Evolutionary conservation across 2,329 filamentous ascomycete genomes (phyloP).

Genomic region (Biscogniauxia mediterranea): DNA sequence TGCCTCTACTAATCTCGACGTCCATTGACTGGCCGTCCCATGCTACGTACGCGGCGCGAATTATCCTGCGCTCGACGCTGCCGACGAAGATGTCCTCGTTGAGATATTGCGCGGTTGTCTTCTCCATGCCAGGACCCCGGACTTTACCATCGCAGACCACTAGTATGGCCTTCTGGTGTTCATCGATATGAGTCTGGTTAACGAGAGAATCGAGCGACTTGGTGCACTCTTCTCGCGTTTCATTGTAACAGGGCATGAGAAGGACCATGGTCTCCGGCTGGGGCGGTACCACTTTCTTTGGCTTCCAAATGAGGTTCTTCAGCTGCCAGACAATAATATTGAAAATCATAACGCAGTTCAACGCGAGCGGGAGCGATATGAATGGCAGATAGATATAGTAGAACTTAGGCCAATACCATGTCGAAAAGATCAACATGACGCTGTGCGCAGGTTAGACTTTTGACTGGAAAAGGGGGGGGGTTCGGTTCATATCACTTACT

Average conservation of each 20-base stretch:
- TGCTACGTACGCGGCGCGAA: conserved; percentile 45
- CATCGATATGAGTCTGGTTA: conserved; percentile 40
- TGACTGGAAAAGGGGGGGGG: not conserved
- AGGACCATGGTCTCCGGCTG: conserved; percentile 44
- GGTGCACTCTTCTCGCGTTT: conserved; percentile 43
- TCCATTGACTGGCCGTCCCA: conserved; percentile 47
- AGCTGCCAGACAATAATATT: conserved; percentile 35
- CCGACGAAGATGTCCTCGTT: conserved; percentile 44
- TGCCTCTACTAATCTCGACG: conserved; percentile 42
- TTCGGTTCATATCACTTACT: conserved; percentile 11
- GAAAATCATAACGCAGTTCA: conserved; percentile 43
- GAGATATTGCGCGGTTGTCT: conserved; percentile 48
- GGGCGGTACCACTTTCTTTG: conserved; percentile 28
- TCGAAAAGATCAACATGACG: conserved; percentile 30
- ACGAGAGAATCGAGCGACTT: conserved; percentile 46
- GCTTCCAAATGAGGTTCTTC: conserved; percentile 31
- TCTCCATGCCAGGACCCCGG: conserved; percentile 45
- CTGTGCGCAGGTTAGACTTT: conserved; percentile 12
- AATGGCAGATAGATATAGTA: conserved; percentile 45
- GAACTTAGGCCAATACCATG: conserved; percentile 39
- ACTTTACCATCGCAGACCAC: conserved; percentile 49
- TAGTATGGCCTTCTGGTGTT: conserved; percentile 43
- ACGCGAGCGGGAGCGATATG: conserved; percentile 42
- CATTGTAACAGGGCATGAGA: conserved; percentile 50
- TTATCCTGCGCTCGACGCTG: conserved; percentile 29